Percentiles rank a stretch among this genome's conserved stretches.
These are phyloP conservation scores for Aspergillus asperescens DNA, from an alignment of 495 filamentous ascomycete species.

Conservation along the genomic window DNA sequence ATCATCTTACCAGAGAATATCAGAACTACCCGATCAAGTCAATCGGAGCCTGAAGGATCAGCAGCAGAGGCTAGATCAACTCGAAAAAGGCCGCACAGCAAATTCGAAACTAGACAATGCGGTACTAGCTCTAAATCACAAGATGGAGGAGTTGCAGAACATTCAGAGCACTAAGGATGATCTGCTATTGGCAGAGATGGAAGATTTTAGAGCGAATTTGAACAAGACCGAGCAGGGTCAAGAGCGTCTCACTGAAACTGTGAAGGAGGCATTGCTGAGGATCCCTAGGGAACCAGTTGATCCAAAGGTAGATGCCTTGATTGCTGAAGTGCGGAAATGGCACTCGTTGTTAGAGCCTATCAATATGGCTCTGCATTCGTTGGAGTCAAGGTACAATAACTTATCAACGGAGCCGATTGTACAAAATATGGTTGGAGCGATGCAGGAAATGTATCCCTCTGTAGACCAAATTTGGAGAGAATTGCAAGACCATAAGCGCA, in stretches of 20 bases:
- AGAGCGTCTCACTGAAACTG: neutral
- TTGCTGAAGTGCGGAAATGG: neutral
- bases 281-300: neutral
- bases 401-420: slow-evolving; percentile 31
- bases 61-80: slow-evolving; percentile 7
- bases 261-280: slow-evolving; percentile 6
- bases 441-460: slow-evolving; percentile 37
- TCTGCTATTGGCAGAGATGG: slow-evolving; percentile 12
- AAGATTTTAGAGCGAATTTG: slow-evolving; percentile 12
- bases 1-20: slow-evolving; percentile 1
- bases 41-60: neutral
- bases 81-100: neutral
- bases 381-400: slow-evolving; percentile 35
- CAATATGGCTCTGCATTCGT: slow-evolving; percentile 27
- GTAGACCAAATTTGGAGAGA: slow-evolving; percentile 15
- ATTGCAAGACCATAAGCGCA: neutral
- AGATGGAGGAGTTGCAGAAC: slow-evolving; percentile 5
- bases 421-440: slow-evolving; percentile 30
- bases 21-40: neutral
- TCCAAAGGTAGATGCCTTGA: neutral
- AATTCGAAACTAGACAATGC: neutral
- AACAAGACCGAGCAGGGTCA: slow-evolving; percentile 3
- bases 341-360: neutral
- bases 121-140: neutral
- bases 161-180: slow-evolving; percentile 23